Evolutionary conservation across 805 yeast species (phyloP).

Genomic region (Dipodascus albidus): DNA sequence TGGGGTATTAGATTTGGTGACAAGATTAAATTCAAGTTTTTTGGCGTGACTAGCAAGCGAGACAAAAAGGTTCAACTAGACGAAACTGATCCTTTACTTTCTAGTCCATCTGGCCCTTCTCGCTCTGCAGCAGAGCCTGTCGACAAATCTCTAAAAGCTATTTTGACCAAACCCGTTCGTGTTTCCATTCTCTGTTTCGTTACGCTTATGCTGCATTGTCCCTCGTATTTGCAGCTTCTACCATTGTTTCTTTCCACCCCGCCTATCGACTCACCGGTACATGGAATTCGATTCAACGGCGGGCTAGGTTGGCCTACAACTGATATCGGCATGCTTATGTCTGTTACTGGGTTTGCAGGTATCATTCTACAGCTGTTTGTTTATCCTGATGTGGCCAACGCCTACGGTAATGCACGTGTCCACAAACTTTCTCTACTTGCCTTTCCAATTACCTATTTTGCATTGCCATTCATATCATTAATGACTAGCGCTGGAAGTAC

Average conservation of each 20-base stretch:
- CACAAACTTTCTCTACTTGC: conserved; percentile 31
- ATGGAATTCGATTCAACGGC: conserved; percentile 22
- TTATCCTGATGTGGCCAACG: conserved; percentile 40
- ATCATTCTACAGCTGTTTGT: conserved; percentile 37
- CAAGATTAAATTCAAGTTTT: background rate
- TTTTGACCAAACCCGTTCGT: conserved; percentile 7
- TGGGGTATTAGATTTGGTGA: conserved; percentile 14
- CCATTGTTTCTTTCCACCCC: conserved; percentile 41
- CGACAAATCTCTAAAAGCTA: background rate
- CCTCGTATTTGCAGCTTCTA: conserved; percentile 41
- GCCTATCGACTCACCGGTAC: conserved; percentile 8
- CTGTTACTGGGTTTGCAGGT: conserved; percentile 44
- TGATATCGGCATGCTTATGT: conserved; percentile 38
- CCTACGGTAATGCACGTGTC: conserved; percentile 33
- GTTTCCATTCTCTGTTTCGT: conserved; percentile 13
- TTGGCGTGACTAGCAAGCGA: background rate
- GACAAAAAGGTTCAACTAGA: background rate
- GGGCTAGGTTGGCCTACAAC: conserved; percentile 40
- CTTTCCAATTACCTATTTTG: conserved; percentile 36
- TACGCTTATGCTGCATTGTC: conserved; percentile 33
- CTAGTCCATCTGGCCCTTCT: background rate
- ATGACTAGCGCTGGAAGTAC: conserved; percentile 4
- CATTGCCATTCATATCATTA: conserved; percentile 33
- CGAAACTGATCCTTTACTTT: conserved; percentile 4
- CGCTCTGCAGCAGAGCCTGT: background rate